These are phyloP conservation scores for Cocos nucifera DNA, from an alignment of 176 grass and related monocot genomes.

Conservation along the genomic window DNA sequence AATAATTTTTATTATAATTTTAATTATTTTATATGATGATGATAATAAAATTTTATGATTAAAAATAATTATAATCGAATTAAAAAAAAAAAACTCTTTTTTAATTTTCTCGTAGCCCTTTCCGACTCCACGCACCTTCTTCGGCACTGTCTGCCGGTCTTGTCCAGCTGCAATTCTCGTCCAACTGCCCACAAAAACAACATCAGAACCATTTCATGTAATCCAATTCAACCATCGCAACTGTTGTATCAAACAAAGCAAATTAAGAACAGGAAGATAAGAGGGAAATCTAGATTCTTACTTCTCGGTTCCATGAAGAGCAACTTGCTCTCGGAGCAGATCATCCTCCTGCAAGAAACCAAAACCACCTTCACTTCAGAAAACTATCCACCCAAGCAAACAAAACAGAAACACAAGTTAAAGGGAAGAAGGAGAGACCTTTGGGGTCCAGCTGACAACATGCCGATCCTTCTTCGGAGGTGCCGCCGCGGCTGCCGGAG, in stretches of 20 bases:
- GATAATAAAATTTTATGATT: too few relatives aligned
- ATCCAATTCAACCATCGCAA: too few relatives aligned
- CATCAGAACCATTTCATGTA: too few relatives aligned
- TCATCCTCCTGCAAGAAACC: constrained; percentile 62
- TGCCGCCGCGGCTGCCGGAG: background rate
- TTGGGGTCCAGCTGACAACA: constrained; percentile 65
- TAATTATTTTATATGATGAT: too few relatives aligned
- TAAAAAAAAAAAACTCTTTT: background rate
- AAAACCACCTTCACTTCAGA: constrained; percentile 15
- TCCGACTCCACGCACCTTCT: constrained; percentile 43
- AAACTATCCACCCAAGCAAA: constrained; percentile 1
- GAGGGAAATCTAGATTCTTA: constrained; percentile 15
- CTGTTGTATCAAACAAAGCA: background rate
- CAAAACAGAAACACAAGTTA: background rate
- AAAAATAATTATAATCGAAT: too few relatives aligned
- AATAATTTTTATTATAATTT: too few relatives aligned
- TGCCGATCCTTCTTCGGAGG: constrained; percentile 71
- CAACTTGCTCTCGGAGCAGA: constrained; percentile 76
- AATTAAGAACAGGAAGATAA: background rate
- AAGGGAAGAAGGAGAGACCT: constrained; percentile 30
- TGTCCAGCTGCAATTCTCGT: constrained; percentile 72
- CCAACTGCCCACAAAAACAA: constrained; percentile 47
- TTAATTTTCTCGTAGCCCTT: background rate
- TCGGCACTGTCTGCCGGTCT: constrained; percentile 87
- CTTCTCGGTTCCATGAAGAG: constrained; percentile 75